Evolutionary conservation across 148 eudicot genomes (phyloP), one percentile per base, ranked within the genome.

Genomic region (Rhododendron ovatum): DNA sequence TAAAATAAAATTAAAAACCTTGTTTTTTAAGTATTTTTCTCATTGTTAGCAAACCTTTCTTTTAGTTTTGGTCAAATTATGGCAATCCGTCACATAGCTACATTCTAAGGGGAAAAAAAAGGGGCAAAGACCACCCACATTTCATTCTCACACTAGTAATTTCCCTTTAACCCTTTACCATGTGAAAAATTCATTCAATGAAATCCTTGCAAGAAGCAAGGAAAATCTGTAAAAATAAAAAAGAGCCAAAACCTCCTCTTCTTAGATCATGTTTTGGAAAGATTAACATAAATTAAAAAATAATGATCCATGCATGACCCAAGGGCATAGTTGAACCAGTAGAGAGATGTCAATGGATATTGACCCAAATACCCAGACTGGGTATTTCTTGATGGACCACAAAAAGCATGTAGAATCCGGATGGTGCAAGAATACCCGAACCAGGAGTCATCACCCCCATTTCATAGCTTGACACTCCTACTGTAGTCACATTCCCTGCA

Each of bases 321-420:
- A 57, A 17, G 22, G 33, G 50, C 4, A 65, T 24, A 41, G 3
- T 24, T 82, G 43, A 59, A 26, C 30, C 50, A 28, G 33, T 45
- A 35, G 12, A 69, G 48, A 30, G 33, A 8, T 39, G 30, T 91
- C 88, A 89, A 67, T 86, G 67, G 63, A 94, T 84, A 33, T 88
- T 90, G 63, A 96, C 82, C 98, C 98, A 96, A 86, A 93, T 91
- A 5, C 96, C 98, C 33, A 75, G 41, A 82, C 95, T 94, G 1
- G 98, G 98, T 51, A 94, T 81, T 17, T 85, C 88, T 57, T 88
- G 87, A 83, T 94, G 92, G 51, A 94, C 93, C 88, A 93, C 93
- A 67, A 90, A 94, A 77, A 94, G 37, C 85, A 93, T 88, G 84
- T 93, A 93, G 84, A 84, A 90, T 2, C 95, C 95, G 22, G 94